Conservation (phyloP, 1,139 yeast species). For the Magnusiomyces paraingens region DNA sequence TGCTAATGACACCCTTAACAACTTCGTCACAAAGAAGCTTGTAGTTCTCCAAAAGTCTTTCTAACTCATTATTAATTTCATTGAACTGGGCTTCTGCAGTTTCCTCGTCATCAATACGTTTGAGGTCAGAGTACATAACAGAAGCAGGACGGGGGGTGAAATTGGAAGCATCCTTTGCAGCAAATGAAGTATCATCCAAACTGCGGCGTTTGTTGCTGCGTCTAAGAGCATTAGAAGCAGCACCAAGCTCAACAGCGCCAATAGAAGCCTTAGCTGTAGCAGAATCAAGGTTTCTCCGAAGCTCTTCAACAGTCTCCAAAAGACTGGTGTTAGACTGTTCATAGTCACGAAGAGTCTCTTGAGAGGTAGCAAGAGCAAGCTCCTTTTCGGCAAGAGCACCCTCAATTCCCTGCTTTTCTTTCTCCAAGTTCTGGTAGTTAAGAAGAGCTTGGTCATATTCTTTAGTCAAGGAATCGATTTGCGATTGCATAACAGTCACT, state of each 20-base stretch:
- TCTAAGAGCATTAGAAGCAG: slow-evolving; percentile 22
- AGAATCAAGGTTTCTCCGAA: slow-evolving; percentile 55
- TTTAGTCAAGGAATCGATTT: slow-evolving; percentile 44
- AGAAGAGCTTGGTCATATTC: slow-evolving; percentile 57
- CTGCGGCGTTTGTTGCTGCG: slow-evolving; percentile 31
- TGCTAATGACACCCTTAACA: slow-evolving; percentile 79
- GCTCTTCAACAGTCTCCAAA: slow-evolving; percentile 59
- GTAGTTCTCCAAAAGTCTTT: slow-evolving; percentile 60
- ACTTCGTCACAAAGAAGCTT: slow-evolving; percentile 76
- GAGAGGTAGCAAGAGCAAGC: slow-evolving; percentile 40
- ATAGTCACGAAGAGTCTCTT: slow-evolving; percentile 26
- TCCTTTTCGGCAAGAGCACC: slow-evolving; percentile 54
- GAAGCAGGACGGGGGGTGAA: slow-evolving; percentile 34
- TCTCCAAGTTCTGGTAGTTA: slow-evolving; percentile 57
- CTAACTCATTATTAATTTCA: slow-evolving; percentile 36
- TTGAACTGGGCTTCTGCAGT: slow-evolving; percentile 26
- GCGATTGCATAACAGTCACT: slow-evolving; percentile 42
- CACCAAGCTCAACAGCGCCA: slow-evolving; percentile 14
- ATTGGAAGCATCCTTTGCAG: slow-evolving; percentile 23
- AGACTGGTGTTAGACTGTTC: slow-evolving; percentile 34
- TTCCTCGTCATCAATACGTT: slow-evolving; percentile 24
- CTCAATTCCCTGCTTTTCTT: slow-evolving; percentile 57
- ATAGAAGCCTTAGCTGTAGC: slow-evolving; percentile 29
- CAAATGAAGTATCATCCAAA: slow-evolving; percentile 22
- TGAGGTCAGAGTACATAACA: slow-evolving; percentile 24